Conservation (phyloP, 441 rosid genomes). For the Jatropha podagrica region DNA sequence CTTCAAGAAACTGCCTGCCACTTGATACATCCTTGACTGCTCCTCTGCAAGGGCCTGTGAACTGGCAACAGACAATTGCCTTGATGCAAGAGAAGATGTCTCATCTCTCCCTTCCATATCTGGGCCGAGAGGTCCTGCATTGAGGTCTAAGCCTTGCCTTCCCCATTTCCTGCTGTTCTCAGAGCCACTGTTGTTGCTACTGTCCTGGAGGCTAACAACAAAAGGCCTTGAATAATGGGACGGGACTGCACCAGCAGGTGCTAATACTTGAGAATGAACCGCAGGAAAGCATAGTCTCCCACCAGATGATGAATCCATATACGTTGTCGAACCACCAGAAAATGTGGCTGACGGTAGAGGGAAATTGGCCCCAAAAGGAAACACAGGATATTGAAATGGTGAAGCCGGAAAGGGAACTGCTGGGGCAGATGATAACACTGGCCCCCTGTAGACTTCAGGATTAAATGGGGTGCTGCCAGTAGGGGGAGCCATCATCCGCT, state of each 20-base stretch:
- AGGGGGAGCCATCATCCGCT: slow-evolving; percentile 38
- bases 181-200: slow-evolving; percentile 13
- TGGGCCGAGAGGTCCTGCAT: slow-evolving; percentile 43
- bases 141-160: slow-evolving; percentile 43
- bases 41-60: slow-evolving; percentile 37
- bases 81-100: slow-evolving; percentile 21
- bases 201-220: slow-evolving; percentile 32
- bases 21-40: slow-evolving; percentile 37
- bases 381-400: slow-evolving; percentile 41
- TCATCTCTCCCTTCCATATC: slow-evolving; percentile 43
- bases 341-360: slow-evolving; percentile 35
- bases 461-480: slow-evolving; percentile 31
- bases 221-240: slow-evolving; percentile 43
- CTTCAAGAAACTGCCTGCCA: slow-evolving; percentile 30
- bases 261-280: slow-evolving; percentile 34
- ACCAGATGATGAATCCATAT: slow-evolving; percentile 38
- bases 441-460: slow-evolving; percentile 37
- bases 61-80: slow-evolving; percentile 37
- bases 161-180: slow-evolving; percentile 42
- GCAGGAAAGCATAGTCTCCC: slow-evolving; percentile 44
- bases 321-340: slow-evolving; percentile 38
- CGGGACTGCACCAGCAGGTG: slow-evolving; percentile 35
- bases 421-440: slow-evolving; percentile 44
- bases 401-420: slow-evolving; percentile 36
- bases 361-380: slow-evolving; percentile 41